Evolutionary conservation across 202 grass and related monocot genomes (phyloP).

Genomic region (Schoenoplectus tabernaemontani): DNA sequence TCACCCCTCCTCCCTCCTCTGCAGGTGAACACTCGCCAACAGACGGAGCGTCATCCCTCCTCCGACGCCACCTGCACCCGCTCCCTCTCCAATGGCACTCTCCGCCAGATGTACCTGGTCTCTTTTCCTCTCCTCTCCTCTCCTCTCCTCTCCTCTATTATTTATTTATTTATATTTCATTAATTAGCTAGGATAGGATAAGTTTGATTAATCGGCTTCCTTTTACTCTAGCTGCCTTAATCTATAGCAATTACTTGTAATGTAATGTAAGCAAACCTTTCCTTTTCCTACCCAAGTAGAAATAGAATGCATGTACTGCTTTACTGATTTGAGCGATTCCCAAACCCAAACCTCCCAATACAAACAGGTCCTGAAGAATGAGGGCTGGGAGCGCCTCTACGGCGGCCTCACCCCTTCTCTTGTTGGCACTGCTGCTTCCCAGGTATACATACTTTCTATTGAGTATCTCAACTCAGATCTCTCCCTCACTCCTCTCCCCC

Average conservation of each 20-base stretch:
- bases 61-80: conserved; percentile 30
- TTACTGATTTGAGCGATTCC: neutral
- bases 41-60: conserved; percentile 73
- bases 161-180: no score
- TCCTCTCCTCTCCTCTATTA: neutral
- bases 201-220: neutral
- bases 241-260: no score
- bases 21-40: conserved; percentile 92
- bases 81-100: conserved; percentile 62
- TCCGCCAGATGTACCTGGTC: conserved; percentile 57
- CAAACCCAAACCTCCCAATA: neutral
- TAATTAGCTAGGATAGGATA: neutral
- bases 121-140: no score
- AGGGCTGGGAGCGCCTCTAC: conserved; percentile 86
- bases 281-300: neutral
- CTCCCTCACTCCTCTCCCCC: no score
- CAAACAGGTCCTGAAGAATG: conserved; percentile 66
- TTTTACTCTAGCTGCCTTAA: no score
- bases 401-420: conserved; percentile 73
- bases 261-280: neutral
- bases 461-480: no score
- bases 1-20: neutral
- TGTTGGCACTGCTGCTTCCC: conserved; percentile 70
- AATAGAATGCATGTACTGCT: no score
- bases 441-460: conserved; percentile 44